These are phyloP conservation scores for Anaeromyces robustus DNA, from an alignment of 192 early-diverging fungal species.

Conservation along the genomic window DNA sequence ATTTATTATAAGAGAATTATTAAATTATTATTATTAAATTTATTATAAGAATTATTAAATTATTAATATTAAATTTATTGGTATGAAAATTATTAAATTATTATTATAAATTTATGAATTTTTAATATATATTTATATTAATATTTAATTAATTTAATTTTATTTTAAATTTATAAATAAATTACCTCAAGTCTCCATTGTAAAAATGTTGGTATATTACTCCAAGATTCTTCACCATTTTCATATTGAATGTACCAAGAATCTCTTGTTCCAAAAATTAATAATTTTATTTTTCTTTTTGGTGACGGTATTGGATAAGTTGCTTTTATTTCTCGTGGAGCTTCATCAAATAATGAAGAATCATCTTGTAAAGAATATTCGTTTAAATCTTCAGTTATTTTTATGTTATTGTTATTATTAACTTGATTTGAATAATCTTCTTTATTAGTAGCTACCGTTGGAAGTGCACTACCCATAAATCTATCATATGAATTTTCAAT, in stretches of 20 bases:
- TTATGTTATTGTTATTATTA: not conserved
- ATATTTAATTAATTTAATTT: too few species aligned
- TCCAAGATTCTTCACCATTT: not conserved
- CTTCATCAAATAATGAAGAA: not conserved
- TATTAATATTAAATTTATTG: too few species aligned
- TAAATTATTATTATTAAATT: too few species aligned
- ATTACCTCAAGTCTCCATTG: not conserved
- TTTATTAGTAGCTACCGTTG: not conserved
- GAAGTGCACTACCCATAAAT: not conserved
- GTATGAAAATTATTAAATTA: too few species aligned
- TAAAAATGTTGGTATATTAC: not conserved
- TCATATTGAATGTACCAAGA: not conserved
- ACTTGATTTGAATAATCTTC: not conserved
- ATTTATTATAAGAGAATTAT: too few species aligned
- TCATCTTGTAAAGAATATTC: not conserved
- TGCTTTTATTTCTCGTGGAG: not conserved
- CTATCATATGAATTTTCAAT: not conserved
- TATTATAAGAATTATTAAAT: too few species aligned
- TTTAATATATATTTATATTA: too few species aligned
- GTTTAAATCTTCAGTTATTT: not conserved
- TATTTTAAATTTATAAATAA: not conserved
- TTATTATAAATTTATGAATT: too few species aligned
- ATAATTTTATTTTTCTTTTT: not conserved
- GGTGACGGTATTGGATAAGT: not conserved
- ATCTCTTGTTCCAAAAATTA: not conserved